Conservation (phyloP, 2,329 filamentous ascomycete species). For the Arthrobotrys megalospora region DNA sequence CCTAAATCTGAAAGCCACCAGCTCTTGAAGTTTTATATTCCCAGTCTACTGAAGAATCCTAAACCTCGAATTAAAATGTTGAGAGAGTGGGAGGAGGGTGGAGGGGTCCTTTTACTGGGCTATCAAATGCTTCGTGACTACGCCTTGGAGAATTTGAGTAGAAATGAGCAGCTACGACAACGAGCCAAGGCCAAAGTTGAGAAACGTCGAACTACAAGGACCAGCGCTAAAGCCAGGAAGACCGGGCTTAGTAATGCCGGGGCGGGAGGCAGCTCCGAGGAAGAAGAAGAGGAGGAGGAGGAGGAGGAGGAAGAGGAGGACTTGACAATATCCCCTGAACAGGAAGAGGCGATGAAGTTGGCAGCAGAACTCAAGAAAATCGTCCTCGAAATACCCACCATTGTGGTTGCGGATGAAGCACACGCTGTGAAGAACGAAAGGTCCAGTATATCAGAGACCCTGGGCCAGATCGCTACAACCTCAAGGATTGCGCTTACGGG, state of each 20-base stretch:
- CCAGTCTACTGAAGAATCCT: not conserved
- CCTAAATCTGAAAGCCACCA: conserved; percentile 73
- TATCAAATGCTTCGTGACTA: conserved; percentile 45
- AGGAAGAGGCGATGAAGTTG: conserved; percentile 65
- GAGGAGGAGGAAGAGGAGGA: not conserved
- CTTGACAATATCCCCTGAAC: not conserved
- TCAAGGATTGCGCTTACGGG: conserved; percentile 87
- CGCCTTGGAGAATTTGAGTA: not conserved
- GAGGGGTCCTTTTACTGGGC: conserved; percentile 62
- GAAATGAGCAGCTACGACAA: not conserved
- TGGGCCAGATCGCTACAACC: conserved; percentile 76
- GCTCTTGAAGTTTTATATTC: conserved; percentile 22
- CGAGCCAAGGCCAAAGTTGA: too few species aligned
- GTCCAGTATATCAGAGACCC: conserved; percentile 72
- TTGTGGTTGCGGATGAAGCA: conserved; percentile 89
- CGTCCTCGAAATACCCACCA: conserved; percentile 75
- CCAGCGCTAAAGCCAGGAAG: not conserved
- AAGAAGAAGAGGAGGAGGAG: not conserved
- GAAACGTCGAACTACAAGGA: conserved; percentile 5
- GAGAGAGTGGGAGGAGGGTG: conserved; percentile 33
- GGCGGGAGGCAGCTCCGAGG: not conserved
- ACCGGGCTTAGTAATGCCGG: not conserved
- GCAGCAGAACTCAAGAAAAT: conserved; percentile 53
- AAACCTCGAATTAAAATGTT: conserved; percentile 12
- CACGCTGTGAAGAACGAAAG: conserved; percentile 80